Percentiles rank a stretch among this genome's conserved stretches.
Evolutionary conservation across 805 yeast species (phyloP).

Genomic region (Debaryomyces hansenii): DNA sequence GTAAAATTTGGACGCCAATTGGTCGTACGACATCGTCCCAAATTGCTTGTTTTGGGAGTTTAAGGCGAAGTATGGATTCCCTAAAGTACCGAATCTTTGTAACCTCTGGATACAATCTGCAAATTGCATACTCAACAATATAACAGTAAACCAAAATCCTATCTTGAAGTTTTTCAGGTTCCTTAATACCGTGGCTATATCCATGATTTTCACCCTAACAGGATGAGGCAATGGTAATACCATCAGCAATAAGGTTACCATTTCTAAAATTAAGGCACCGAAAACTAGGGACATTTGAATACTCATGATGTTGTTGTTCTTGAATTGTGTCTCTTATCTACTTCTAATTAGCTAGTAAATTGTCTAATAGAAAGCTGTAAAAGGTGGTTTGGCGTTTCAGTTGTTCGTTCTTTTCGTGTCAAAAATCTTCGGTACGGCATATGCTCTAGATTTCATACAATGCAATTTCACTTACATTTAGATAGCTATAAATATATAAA

Average conservation of each 20-base stretch:
- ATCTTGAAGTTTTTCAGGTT: constrained; percentile 44
- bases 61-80: constrained; percentile 20
- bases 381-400: no score
- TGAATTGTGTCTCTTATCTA: not conserved
- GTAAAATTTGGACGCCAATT: constrained; percentile 59
- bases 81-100: constrained; percentile 18
- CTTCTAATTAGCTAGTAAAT: no score
- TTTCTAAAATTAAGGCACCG: constrained; percentile 50
- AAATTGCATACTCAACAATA: constrained; percentile 50
- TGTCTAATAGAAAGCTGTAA: no score
- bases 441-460: not conserved
- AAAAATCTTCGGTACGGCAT: not conserved
- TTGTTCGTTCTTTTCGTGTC: no score
- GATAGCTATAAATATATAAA: not conserved
- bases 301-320: constrained; percentile 32
- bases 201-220: constrained; percentile 45
- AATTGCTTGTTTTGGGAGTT: constrained; percentile 6
- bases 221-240: constrained; percentile 57
- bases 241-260: constrained; percentile 46
- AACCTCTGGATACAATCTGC: constrained; percentile 53
- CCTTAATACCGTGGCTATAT: constrained; percentile 32
- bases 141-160: constrained; percentile 39
- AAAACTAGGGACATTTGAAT: constrained; percentile 49
- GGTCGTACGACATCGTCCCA: constrained; percentile 42
- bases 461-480: no score